Base-by-base conservation (phyloP, 257 asterid species). In the Eucommia ulmoides region DNA sequence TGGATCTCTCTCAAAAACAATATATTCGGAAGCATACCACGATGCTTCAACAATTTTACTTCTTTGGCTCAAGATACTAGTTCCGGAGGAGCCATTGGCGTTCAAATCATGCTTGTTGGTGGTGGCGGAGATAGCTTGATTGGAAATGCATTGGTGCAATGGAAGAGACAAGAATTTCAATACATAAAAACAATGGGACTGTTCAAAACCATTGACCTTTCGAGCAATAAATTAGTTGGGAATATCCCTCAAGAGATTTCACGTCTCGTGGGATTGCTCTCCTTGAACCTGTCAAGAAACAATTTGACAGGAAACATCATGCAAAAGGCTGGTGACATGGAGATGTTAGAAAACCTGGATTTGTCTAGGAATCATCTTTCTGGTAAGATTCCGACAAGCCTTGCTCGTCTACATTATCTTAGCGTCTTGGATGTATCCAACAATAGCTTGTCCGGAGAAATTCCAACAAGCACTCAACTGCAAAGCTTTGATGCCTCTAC, bases 391-490 rank as follows among this genome's bases (percentile, higher is more conserved):
- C 70, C 75, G 0, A 0, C 7, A 10, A n/a, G 53, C 20, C 52
- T 68, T 20, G 46, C 65, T 12, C 58, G 50, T 17, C n/a, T 68
- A 23, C 50, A 50, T 42, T 50, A 46, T 22, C 53, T 68, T 19
- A 70, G 67, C 2, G 46, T 68, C 6, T 21, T 73, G 57, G 51
- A 72, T 54, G 64, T 68, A 65, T 68, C 74, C 0, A 58, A 42
- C 53, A 72, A 62, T 61, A 62, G 62, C 57, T 48, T 67, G 29
- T 67, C 59, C 15, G 74, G 69, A 1, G 51, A 12, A 49, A 53
- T 62, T 16, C 62, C 74, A 26, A n/a, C 17, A 11, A 53, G 41
- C 16, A 23, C 6, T 33, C 54, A 54, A 0, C 21, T 19, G 15
- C 44, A 22, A 8, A 57, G 50, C 8, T 52, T 62, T 33, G 21